Evolutionary conservation across 2,329 filamentous ascomycete species (phyloP).

Genomic region (Cylindrodendrum hubeiense): DNA sequence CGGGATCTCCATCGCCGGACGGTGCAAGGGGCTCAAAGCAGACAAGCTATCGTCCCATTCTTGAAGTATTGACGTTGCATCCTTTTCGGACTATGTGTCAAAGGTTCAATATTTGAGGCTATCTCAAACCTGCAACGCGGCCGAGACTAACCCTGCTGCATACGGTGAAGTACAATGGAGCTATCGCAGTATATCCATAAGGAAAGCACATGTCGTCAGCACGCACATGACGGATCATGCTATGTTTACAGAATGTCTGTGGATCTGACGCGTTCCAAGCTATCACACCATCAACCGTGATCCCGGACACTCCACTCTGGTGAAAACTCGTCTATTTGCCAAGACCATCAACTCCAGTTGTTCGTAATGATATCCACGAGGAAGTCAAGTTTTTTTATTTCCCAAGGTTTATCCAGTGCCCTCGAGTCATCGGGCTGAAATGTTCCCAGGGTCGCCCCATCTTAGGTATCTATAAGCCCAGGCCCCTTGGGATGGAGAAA

Average conservation of each 20-base stretch:
- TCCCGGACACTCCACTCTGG: constrained; percentile 25
- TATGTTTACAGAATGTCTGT: constrained; percentile 4
- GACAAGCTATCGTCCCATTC: constrained; percentile 3
- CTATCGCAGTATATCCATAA: background rate
- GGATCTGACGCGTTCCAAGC: constrained; percentile 8
- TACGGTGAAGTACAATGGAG: background rate
- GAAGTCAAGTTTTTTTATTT: background rate
- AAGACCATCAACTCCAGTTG: constrained; percentile 3
- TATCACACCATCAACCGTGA: constrained; percentile 18
- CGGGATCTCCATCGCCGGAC: constrained; percentile 2
- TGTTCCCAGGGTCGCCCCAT: background rate
- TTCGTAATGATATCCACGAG: constrained; percentile 11
- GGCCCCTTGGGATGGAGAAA: background rate
- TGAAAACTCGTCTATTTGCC: constrained; percentile 19
- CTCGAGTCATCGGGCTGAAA: background rate
- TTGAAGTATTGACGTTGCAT: background rate
- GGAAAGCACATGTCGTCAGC: constrained; percentile 14
- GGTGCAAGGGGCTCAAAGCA: constrained; percentile 13
- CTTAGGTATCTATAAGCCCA: background rate
- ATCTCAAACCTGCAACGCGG: background rate
- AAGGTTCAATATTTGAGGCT: background rate
- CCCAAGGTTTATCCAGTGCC: background rate
- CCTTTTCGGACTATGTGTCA: background rate
- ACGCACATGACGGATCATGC: constrained; percentile 22
- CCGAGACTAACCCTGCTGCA: background rate